Evolutionary conservation across 2,329 filamentous ascomycete genomes (phyloP), one percentile per base, ranked within the genome.

Genomic region (Venturia pyrina): DNA sequence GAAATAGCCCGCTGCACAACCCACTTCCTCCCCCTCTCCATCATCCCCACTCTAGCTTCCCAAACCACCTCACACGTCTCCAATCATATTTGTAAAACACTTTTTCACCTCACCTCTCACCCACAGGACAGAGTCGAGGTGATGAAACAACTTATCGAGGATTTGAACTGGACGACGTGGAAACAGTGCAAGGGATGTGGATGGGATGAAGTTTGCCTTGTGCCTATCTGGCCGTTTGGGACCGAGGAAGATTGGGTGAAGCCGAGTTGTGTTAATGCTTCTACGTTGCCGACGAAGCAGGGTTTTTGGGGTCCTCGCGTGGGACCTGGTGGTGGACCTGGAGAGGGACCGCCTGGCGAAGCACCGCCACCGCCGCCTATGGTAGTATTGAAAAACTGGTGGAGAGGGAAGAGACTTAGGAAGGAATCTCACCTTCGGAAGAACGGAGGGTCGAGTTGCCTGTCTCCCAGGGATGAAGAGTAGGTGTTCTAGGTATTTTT

Each of bases 221-320:
- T 87, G n/a, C 85, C 85, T 1, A 86, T 88, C 70, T 89, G 85
- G 85, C 86, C 86, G 0, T 77, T 81, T 71, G 86, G 86, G 0
- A 77, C 74, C 0, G 70, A 75, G 0, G 78, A 84, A 34, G 85
- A 88, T 70, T 83, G 86, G 69, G 78, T 77, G 41, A 71, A 75
- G 53, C 83, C 83, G 6, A 71, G 72, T 43, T 85, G 83, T 46
- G 34, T 40, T 5, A 65, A 65, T 24, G 46, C 63, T 28, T 60
- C 48, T 40, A n/a, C 2, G 21, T 24, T 65, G 41, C 3, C 7
- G 8, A 40, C 37, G 37, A 32, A 65, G 34, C 19, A 11, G 15
- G 63, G 63, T 4, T 65, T 60, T 59, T 65, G 63, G 63, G 63
- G 63, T 37, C 13, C 2, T 50, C 46, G 21, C 21, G 46, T 1